Conservation (phyloP, 177 flowering plant genomes). For the Vitis hybrid region DNA sequence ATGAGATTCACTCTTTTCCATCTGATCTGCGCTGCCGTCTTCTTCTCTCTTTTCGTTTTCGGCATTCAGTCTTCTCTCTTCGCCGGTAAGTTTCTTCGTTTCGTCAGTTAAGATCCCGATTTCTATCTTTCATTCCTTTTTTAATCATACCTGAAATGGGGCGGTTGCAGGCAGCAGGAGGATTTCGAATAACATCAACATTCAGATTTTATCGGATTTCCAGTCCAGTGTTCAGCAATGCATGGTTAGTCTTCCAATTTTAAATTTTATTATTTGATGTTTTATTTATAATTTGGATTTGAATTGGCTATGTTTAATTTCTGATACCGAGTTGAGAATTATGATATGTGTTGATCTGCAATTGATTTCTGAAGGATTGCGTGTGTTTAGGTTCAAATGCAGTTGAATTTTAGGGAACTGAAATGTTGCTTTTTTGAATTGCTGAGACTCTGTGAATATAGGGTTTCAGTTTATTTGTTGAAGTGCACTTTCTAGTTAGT, state of each 20-base stretch:
- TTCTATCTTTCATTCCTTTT: background rate
- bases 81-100: conserved; percentile 31
- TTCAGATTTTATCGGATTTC: conserved; percentile 53
- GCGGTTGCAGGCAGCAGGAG: conserved; percentile 32
- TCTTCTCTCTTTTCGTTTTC: conserved; percentile 65
- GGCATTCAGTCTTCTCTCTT: conserved; percentile 62
- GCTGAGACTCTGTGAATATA: too few relatives aligned
- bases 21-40: conserved; percentile 52
- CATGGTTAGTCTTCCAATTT: conserved; percentile 50
- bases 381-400: too few relatives aligned
- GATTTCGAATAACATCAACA: conserved; percentile 28
- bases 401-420: too few relatives aligned
- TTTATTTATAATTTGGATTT: background rate
- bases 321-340: too few relatives aligned
- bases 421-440: too few relatives aligned
- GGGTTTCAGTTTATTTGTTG: background rate
- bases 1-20: conserved; percentile 45
- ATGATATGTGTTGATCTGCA: too few relatives aligned
- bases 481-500: background rate
- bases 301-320: too few relatives aligned
- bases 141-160: background rate
- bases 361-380: too few relatives aligned
- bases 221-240: conserved; percentile 80
- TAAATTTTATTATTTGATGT: background rate
- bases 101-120: background rate